Evolutionary conservation across 139 green algal genomes (phyloP), one percentile per base, ranked within the genome.

Genomic region (Zygnema cylindricum): DNA sequence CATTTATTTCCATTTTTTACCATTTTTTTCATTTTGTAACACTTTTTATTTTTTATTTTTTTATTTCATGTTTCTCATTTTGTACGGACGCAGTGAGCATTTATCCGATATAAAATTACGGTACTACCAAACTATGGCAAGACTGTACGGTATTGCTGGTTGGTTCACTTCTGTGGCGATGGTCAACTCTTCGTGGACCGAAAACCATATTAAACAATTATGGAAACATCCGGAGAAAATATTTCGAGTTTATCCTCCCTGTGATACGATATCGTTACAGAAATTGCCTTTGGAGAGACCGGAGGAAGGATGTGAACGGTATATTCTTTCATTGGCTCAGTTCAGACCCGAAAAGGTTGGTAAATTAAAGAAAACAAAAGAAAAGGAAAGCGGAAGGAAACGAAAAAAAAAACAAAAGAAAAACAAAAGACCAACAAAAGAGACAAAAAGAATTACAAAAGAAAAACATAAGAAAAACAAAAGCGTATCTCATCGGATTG

Each of bases 101-200:
- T 81, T 88, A 32, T 91, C 86, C 32, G 33, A 83, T 16, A 69
- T 88, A 76, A 99, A 99, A 92, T 69, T 97, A 63, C 43, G 93
- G 3, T 99, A 99, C 92, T 99, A 99, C 92, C 90, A 94, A 41
- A 49, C 85, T 0, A 88, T 98, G 43, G 94, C 96, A 0, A 21
- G 81, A 11, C 33, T 95, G 33, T 99, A 99, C 83, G 95, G 95
- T 21, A 69, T 81, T 25, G 89, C 79, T 7, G 89, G 88, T 38
- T 21, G 55, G 30, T 54, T 63, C 1, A 85, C 88, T 11, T 42
- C 86, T 42, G 73, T 95, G 49, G 94, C 94, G 23, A 96, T 98
- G 94, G 96, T 97, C 39, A 99, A 99, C 93, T 97, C 93, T 11
- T 94, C 82, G n/a, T 99, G 97, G 97, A 99, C 97, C 1, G 78